Base-by-base conservation (phyloP, 371 early-diverging fungal species). In the Mortierella sp. region DNA sequence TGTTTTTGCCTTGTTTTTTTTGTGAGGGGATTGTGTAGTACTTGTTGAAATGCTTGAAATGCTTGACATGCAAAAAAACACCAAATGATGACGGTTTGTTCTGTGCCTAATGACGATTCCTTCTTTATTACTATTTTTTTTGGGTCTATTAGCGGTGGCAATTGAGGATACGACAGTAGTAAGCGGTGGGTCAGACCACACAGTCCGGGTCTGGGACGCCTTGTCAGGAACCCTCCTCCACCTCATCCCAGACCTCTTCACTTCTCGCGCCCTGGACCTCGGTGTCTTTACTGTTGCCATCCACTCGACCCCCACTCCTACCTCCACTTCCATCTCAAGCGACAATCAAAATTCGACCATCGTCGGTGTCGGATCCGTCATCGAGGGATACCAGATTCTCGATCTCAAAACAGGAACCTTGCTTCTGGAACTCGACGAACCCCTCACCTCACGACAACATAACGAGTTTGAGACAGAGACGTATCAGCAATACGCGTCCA, bases 191-290 rank as follows among this genome's bases (percentile, higher is more conserved):
- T 84, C 84, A 16, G 92, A 92, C 72, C 89, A 88, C 28, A 90
- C 91, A 0, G 77, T 91, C 1, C 86, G 89, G 6, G 79, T 92
- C 5, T 92, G 92, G 91, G 88, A 90, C 60, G 84, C 78, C 6
- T 55, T 77, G 52, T 72, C 84, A 5, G 84, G 84, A 0, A 21
- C 34, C 19, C 52, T 77, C 7, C 26, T 74, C 34, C 72, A 68
- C 10, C 26, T 77, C 19, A 80, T 84, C 52, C 47, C 84, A 0
- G 45, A 75, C 42, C 84, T 84, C 55, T 84, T 70, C 45, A 52
- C 68, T 7, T 68, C 72, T 11, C 80, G 80, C 28, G 75, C 73
- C 3, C 55, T 84, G n/a, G 72, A 58, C 34, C 80, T 79, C 14
- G 84, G 84, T 1, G 80, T 84, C 42, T 84, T 77, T 34, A 24